These are phyloP conservation scores for Peronospora belbahrii DNA, from an alignment of 352 stramenopile genomes.

Conservation along the genomic window DNA sequence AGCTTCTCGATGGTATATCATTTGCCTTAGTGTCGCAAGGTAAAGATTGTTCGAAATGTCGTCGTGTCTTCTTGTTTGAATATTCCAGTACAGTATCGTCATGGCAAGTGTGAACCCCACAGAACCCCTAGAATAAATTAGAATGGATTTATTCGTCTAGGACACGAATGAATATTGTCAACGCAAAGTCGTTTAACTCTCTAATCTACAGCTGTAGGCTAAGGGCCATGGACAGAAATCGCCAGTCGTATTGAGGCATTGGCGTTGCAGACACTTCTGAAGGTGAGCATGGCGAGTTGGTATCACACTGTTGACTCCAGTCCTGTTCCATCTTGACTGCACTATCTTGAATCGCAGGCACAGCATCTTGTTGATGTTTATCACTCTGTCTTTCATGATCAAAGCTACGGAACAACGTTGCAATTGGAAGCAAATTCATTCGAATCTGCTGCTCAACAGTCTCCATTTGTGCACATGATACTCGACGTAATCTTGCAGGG, in stretches of 20 bases:
- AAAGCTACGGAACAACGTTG: conserved; percentile 32
- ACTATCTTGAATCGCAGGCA: not conserved
- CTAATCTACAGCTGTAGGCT: conserved; percentile 28
- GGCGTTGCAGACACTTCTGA: conserved; percentile 14
- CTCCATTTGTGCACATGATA: conserved; percentile 21
- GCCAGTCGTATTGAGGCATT: conserved; percentile 17
- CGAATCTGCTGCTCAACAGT: conserved; percentile 33
- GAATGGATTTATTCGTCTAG: conserved; percentile 2
- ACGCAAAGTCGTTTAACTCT: no score
- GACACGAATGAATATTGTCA: not conserved
- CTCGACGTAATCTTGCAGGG: conserved; percentile 14
- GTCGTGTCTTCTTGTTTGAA: no score
- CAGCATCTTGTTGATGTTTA: not conserved
- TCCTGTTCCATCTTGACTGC: conserved; percentile 15
- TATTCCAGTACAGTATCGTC: no score
- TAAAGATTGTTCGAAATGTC: no score
- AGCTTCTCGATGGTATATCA: no score
- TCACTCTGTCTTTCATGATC: conserved; percentile 3
- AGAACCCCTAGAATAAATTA: conserved; percentile 30
- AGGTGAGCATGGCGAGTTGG: conserved; percentile 23
- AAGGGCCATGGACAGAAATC: conserved; percentile 34
- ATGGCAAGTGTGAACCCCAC: no score
- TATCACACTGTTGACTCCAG: conserved; percentile 1
- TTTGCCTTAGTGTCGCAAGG: no score
- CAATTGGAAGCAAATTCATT: conserved; percentile 28